Conservation (phyloP, 2,329 filamentous ascomycete genomes). For the Colletotrichum liaoningense region DNA sequence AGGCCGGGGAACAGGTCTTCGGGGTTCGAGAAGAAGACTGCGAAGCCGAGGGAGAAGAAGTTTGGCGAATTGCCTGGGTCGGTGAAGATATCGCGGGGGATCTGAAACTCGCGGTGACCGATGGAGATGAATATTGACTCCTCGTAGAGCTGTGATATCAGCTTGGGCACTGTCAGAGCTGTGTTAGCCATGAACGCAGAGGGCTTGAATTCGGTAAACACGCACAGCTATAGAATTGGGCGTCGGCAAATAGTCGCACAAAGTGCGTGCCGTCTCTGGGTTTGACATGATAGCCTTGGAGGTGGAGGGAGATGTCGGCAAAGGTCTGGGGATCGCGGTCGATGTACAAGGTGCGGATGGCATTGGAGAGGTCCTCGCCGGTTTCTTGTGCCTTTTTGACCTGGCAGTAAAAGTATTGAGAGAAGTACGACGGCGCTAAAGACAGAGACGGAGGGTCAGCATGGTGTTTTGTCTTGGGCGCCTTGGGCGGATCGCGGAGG, state of each 20-base stretch:
- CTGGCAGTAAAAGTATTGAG: conserved; percentile 91
- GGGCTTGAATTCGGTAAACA: not conserved
- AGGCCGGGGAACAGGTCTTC: conserved; percentile 88
- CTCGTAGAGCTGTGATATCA: conserved; percentile 91
- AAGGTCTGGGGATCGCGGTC: conserved; percentile 93
- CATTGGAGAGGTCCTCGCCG: conserved; percentile 60
- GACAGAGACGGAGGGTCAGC: not conserved
- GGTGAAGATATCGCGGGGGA: conserved; percentile 85
- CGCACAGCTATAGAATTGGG: conserved; percentile 90
- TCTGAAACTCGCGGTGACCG: conserved; percentile 87
- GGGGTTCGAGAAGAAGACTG: conserved; percentile 85
- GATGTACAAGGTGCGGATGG: conserved; percentile 88
- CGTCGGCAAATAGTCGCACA: conserved; percentile 92
- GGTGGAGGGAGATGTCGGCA: conserved; percentile 86
- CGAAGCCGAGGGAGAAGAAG: conserved; percentile 93
- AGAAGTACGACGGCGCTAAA: conserved; percentile 93
- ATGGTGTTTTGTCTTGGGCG: not conserved
- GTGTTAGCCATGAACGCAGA: conserved; percentile 8
- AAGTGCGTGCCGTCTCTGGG: conserved; percentile 88
- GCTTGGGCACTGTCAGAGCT: conserved; percentile 74
- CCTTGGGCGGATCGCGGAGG: not conserved
- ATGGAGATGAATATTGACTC: conserved; percentile 94
- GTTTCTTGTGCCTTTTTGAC: conserved; percentile 72
- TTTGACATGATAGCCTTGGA: conserved; percentile 90
- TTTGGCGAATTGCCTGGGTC: conserved; percentile 92